Base-by-base conservation (phyloP, 192 early-diverging fungal species). In the Phycomyces blakesleeanus region DNA sequence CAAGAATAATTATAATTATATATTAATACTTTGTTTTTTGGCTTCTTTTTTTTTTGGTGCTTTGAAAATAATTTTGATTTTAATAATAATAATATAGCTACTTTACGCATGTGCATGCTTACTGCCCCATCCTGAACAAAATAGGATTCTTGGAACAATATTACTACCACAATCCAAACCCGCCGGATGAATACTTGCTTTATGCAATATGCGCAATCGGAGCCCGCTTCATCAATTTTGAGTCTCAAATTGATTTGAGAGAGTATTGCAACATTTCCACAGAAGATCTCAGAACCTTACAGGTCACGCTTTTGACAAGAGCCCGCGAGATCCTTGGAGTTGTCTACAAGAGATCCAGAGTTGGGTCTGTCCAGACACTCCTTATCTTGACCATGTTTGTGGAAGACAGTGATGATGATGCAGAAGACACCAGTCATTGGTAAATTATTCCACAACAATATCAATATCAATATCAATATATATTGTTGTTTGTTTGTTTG, bases 291-390 rank as follows among this genome's bases (percentile, higher is more conserved):
- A 47, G 7, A 1, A 25, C 50, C 6, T n/a, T 66, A 5, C 26
- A 39, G 21, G 38, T 42, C 1, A 49, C 42, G 0, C 47, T 73
- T 29, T 24, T 47, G 4, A 7, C 9, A 11, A 73, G 55, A 20
- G 86, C 86, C 55, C 82, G 80, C 55, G 72, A 81, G 26, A 66
- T 87, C 44, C 59, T 88, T 12, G 82, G 82, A 29, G 75, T 79
- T 54, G 81, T 87, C 27, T 83, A 83, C 55, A 84, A 83, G 27
- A 47, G 76, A 6, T 72, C 83, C 11, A 62, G 77, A 5, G 71
- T 84, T 55, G 85, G 80, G 11, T 82, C 83, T 9, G 69, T 87
- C n/a, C 85, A 88, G 18, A 76, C 86, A 1, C 61, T 92, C 49
- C 58, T 90, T 54, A 64, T 92, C 20, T 76, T 90, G 71, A 75